These are phyloP conservation scores for Dichomitus squalens DNA, from an alignment of 1,284 basidiomycete genomes.

Conservation along the genomic window DNA sequence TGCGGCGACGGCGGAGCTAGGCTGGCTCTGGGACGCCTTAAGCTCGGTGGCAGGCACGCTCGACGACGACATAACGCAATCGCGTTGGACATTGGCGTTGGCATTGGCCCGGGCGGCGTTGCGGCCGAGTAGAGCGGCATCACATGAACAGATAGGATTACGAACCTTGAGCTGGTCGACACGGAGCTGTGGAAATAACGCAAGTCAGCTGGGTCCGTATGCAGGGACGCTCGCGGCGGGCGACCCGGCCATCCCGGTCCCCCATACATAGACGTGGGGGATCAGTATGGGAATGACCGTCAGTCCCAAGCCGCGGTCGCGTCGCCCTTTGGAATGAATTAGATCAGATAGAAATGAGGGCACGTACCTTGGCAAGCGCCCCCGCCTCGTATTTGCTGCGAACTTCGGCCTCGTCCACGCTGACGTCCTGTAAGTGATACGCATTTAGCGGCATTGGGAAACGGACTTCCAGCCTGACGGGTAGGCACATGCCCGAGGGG, in stretches of 20 bases:
- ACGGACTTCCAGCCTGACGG: slow-evolving; percentile 5
- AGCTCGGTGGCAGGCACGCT: slow-evolving; percentile 1
- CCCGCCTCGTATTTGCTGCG: slow-evolving; percentile 62
- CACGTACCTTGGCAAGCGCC: slow-evolving; percentile 60
- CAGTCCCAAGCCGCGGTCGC: neutral
- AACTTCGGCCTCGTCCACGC: slow-evolving; percentile 69
- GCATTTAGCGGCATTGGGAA: slow-evolving; percentile 9
- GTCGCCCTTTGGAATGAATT: neutral
- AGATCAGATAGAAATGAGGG: neutral
- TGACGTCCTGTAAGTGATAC: slow-evolving; percentile 47
- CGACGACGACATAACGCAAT: slow-evolving; percentile 4
- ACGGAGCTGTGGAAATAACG: slow-evolving; percentile 53
- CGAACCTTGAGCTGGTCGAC: slow-evolving; percentile 78
- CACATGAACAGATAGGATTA: slow-evolving; percentile 14
- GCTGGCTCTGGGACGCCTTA: slow-evolving; percentile 5
- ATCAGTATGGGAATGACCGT: slow-evolving; percentile 6
- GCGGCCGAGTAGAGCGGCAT: slow-evolving; percentile 1
- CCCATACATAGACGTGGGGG: slow-evolving; percentile 1
- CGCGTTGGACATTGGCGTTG: neutral
- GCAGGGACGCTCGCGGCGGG: slow-evolving; percentile 14
- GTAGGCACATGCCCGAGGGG: slow-evolving; percentile 16
- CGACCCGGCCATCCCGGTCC: slow-evolving; percentile 14
- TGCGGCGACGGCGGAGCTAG: slow-evolving; percentile 9
- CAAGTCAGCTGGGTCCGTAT: slow-evolving; percentile 15
- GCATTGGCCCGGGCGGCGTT: neutral